These are phyloP conservation scores for Pleurotus pulmonarius DNA, from an alignment of 768 basidiomycete genomes.

Conservation along the genomic window DNA sequence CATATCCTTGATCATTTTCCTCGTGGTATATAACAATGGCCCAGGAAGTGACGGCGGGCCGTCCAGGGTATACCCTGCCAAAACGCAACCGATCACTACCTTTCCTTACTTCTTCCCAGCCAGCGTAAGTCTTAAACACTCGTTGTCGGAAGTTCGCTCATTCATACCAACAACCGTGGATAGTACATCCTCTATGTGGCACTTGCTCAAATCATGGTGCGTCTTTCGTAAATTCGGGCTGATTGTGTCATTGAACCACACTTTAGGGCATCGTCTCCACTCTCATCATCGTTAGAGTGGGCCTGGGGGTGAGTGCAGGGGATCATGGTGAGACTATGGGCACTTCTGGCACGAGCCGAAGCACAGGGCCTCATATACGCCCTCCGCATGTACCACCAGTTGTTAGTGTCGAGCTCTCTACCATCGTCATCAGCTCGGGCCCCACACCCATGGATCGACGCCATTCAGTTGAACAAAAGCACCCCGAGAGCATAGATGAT, in stretches of 20 bases:
- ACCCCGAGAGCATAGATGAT: not conserved
- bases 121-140: not conserved
- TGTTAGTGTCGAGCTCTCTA: conserved; percentile 1
- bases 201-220: conserved; percentile 9
- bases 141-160: conserved; percentile 11
- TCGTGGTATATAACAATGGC: not conserved
- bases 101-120: conserved; percentile 2
- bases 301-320: conserved; percentile 17
- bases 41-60: not conserved
- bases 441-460: not conserved
- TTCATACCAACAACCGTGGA: not conserved
- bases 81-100: not conserved
- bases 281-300: conserved; percentile 30
- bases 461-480: not conserved
- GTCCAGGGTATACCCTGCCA: not conserved
- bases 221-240: not conserved
- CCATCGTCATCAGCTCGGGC: not conserved
- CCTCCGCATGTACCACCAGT: not conserved
- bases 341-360: not conserved
- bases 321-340: not conserved
- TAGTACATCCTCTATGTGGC: conserved; percentile 11
- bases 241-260: no score
- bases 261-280: conserved; percentile 30
- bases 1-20: conserved; percentile 1
- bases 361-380: not conserved